Evolutionary conservation across 352 stramenopile genomes (phyloP), one percentile per base, ranked within the genome.

Genomic region (Thraustochytrium sp.): DNA sequence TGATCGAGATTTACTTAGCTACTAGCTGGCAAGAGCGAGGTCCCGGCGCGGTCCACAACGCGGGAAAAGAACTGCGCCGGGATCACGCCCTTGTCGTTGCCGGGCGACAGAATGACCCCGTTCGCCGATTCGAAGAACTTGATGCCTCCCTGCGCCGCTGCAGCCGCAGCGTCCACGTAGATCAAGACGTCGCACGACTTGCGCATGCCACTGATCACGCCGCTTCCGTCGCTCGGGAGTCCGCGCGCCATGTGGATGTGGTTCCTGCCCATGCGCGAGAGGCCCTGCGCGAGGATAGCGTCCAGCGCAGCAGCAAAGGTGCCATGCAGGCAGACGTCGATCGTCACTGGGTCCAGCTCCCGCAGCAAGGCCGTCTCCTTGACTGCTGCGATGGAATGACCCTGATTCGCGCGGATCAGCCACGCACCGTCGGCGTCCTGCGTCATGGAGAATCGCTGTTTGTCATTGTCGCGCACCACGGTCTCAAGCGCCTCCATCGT

Each of bases 201-300:
- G 16, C 91, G 88, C 88, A 95, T 93, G 76, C 91, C 91, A 51
- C 91, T 94, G 37, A 94, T 90, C 36, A 94, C 89, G 2, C 93
- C 86, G 2, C 89, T 87, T n/a, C n/a, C 34, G 13, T 65, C 78
- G 36, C 54, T 68, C 1, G 88, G 82, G 18, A 93, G 89, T 3
- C 75, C 85, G 18, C 92, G 85, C 18, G 91, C 89, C 77, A 94
- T 93, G 82, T 95, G 92, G 37, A 95, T 94, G 74, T 95, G 92
- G 68, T 95, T 95, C 3, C 92, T 86, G 73, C 87, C 85, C 92
- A 95, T 95, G 26, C 91, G 90, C 29, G 85, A 92, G 3, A 95
- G 78, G 0, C 92, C 92, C 13, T 23, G 26, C 13, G 38, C 5
- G 8, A n/a, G 48, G 23, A 80, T 80, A n/a, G n/a, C 8, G n/a